Conservation (phyloP, 352 stramenopile species). For the Phytophthora melonis region DNA sequence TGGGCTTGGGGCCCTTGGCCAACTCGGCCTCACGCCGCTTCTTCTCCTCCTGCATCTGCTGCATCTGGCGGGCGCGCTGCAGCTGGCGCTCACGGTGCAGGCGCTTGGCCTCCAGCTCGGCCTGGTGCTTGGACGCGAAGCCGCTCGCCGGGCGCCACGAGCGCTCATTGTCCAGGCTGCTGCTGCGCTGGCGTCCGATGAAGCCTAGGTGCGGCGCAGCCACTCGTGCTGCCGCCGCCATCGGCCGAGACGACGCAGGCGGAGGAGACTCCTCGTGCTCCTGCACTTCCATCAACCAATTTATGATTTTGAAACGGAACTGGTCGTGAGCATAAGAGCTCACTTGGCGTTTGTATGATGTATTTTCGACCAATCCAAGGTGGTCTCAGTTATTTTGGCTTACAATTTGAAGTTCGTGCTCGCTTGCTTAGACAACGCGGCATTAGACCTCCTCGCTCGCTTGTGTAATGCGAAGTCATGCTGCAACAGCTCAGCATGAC, state of each 20-base stretch:
- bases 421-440: too few relatives aligned
- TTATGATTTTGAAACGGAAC: constrained; percentile 39
- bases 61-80: constrained; percentile 29
- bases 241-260: constrained; percentile 22
- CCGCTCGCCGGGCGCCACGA: constrained; percentile 46
- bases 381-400: neutral
- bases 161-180: constrained; percentile 42
- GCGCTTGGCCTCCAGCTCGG: constrained; percentile 42
- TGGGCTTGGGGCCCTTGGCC: constrained; percentile 31
- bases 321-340: constrained; percentile 22
- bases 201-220: neutral
- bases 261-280: constrained; percentile 19
- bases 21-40: constrained; percentile 23
- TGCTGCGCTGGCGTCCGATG: constrained; percentile 32
- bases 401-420: neutral
- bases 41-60: constrained; percentile 38
- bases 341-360: constrained; percentile 7
- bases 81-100: constrained; percentile 33
- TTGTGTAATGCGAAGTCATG: too few relatives aligned
- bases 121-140: constrained; percentile 47
- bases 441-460: too few relatives aligned
- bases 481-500: too few relatives aligned
- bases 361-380: constrained; percentile 14
- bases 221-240: constrained; percentile 7
- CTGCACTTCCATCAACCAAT: constrained; percentile 38